These are phyloP conservation scores for Colletotrichum lindemuthianum DNA, from an alignment of 2,329 filamentous ascomycete genomes.

Conservation along the genomic window DNA sequence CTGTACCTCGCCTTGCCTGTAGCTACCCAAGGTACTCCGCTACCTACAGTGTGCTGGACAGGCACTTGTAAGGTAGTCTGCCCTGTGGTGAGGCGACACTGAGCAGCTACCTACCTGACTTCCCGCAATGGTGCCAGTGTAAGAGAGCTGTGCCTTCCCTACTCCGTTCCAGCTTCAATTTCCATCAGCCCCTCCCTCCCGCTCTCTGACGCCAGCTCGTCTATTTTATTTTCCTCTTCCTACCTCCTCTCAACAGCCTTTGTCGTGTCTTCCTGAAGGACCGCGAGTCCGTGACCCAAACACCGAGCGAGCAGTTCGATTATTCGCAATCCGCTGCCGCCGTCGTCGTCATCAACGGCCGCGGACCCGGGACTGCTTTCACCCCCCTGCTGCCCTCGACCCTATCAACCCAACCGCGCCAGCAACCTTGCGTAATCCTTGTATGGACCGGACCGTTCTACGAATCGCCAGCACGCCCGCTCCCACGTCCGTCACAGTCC, in stretches of 20 bases:
- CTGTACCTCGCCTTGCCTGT: too few relatives aligned
- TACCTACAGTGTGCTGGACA: too few relatives aligned
- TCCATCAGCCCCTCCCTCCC: not conserved
- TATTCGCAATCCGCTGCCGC: conserved; percentile 9
- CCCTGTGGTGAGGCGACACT: too few relatives aligned
- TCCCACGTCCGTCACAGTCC: conserved; percentile 1
- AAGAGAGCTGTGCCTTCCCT: too few relatives aligned
- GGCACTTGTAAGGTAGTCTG: too few relatives aligned
- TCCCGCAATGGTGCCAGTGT: too few relatives aligned
- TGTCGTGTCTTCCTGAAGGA: not conserved
- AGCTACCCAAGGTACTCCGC: too few relatives aligned
- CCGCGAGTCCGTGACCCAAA: conserved; percentile 13
- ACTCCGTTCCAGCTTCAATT: not conserved
- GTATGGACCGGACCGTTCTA: conserved; percentile 15
- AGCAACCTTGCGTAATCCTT: conserved; percentile 22
- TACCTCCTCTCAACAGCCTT: too few relatives aligned
- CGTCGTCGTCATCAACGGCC: conserved; percentile 20
- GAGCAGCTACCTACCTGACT: too few relatives aligned
- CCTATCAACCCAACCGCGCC: conserved; percentile 21
- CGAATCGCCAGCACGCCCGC: conserved; percentile 23
- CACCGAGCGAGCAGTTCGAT: conserved; percentile 13
- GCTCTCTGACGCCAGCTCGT: too few relatives aligned
- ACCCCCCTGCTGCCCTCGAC: conserved; percentile 4
- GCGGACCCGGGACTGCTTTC: conserved; percentile 18
- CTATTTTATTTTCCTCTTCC: too few relatives aligned